Evolutionary conservation across 768 basidiomycete species (phyloP).

Genomic region (Lenzites betulinus): DNA sequence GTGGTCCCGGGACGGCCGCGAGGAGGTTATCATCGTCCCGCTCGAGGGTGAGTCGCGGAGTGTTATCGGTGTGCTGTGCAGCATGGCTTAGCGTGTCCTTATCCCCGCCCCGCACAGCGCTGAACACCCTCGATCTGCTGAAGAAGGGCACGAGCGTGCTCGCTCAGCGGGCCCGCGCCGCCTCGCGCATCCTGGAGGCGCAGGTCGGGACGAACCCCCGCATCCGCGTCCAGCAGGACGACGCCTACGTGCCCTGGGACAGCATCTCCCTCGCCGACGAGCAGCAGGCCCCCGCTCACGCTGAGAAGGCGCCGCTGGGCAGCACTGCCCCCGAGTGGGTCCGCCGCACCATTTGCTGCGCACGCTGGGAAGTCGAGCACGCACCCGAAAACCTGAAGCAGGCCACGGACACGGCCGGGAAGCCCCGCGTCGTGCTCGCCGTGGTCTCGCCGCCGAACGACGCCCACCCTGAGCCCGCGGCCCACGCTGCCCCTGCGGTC

Average conservation of each 20-base stretch:
- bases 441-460: conserved; percentile 35
- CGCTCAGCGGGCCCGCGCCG: conserved; percentile 81
- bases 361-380: conserved; percentile 70
- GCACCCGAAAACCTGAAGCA: conserved; percentile 32
- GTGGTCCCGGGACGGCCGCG: conserved; percentile 76
- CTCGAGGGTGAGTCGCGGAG: conserved; percentile 70
- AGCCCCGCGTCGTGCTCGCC: conserved; percentile 63
- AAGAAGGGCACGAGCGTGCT: conserved; percentile 85
- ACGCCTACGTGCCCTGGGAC: conserved; percentile 85
- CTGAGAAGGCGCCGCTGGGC: too few relatives aligned
- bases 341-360: conserved; percentile 81
- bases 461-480: conserved; percentile 16
- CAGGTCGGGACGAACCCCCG: conserved; percentile 83
- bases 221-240: conserved; percentile 79
- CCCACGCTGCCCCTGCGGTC: conserved; percentile 6
- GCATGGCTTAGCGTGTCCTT: neutral
- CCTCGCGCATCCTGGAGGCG: conserved; percentile 86
- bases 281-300: conserved; percentile 25
- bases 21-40: conserved; percentile 81
- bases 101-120: conserved; percentile 48
- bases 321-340: conserved; percentile 79
- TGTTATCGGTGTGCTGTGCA: neutral
- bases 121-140: conserved; percentile 89
- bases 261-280: conserved; percentile 55
- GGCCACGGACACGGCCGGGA: neutral